These are phyloP conservation scores for Botryobasidium botryosum DNA, from an alignment of 768 basidiomycete genomes.

Conservation along the genomic window DNA sequence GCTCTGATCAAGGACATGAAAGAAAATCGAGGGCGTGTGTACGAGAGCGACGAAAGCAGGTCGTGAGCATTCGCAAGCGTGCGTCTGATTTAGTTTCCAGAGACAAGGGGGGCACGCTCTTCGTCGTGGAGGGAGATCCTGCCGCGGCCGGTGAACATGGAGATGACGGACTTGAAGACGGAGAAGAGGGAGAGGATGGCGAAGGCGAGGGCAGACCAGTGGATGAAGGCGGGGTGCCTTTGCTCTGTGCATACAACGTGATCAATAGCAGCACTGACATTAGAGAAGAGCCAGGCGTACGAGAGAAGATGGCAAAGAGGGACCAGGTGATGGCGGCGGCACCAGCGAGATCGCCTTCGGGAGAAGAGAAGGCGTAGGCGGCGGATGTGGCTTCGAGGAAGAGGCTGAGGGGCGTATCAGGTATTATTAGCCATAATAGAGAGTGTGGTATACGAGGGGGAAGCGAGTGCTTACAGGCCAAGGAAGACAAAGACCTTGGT, in stretches of 20 bases:
- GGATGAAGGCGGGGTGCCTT: constrained; percentile 52
- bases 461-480: constrained; percentile 63
- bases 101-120: constrained; percentile 74
- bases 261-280: constrained; percentile 4
- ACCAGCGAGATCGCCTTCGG: constrained; percentile 85
- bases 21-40: too few relatives aligned
- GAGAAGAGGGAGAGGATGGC: constrained; percentile 72
- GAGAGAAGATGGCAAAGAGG: constrained; percentile 82
- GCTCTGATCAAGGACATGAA: too few relatives aligned
- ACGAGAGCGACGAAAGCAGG: too few relatives aligned
- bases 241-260: constrained; percentile 29
- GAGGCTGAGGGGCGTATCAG: constrained; percentile 31
- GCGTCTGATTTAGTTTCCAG: too few relatives aligned
- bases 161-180: constrained; percentile 60
- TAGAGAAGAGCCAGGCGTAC: constrained; percentile 7
- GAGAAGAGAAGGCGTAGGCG: constrained; percentile 84
- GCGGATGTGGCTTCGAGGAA: constrained; percentile 85
- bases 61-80: too few relatives aligned
- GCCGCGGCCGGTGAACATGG: constrained; percentile 27
- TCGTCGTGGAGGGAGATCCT: constrained; percentile 62
- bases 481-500: constrained; percentile 95
- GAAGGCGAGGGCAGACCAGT: constrained; percentile 78
- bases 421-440: too few relatives aligned
- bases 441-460: too few relatives aligned
- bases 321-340: constrained; percentile 84